Base-by-base conservation (phyloP, 1,139 yeast genomes). In the Candida sp. region DNA sequence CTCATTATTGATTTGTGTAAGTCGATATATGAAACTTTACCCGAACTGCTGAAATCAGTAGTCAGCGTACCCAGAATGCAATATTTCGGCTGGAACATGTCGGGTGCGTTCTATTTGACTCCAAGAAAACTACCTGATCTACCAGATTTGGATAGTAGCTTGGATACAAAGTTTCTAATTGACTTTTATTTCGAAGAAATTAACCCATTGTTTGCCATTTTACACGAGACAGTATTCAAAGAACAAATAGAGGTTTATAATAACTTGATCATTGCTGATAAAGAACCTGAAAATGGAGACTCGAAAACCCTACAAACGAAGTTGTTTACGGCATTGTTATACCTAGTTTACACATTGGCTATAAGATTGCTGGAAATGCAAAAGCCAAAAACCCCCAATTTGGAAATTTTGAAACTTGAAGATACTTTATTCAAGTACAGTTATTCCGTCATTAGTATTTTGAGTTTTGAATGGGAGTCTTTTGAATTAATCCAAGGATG, bases 391-490 rank as follows among this genome's bases (percentile, higher is more conserved):
- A 73, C 77, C 0, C 70, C 75, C 1, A 47, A 52, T 35, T 49
- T 64, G 38, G 63, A 55, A 25, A 49, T 55, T 48, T 54, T 73
- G 11, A 51, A 57, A 33, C 51, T 75, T 4, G 89, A 83, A 54
- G 84, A 79, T 48, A 47, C 53, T 32, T 59, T 81, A 37, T 83
- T 83, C 60, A 75, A 73, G 48, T 76, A 75, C 46, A 73, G 79
- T 4, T 64, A 77, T 56, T 58, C 64, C 22, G 73, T 81, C 9
- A 63, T 81, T 5, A 64, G 70, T 21, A 69, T 73, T 15, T 62
- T 82, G 39, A 68, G 81, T 38, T 81, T 82, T 57, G 86, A 82
- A 56, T 82, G 87, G 87, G 86, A 82, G 54, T 74, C 83, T 21
- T 73, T 79, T 47, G 89, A 83, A 55, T 67, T 83, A 49, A 73